phyloP scores from a whole-genome alignment of 768 basidiomycete species.

The Pisolithus albus region DNA sequence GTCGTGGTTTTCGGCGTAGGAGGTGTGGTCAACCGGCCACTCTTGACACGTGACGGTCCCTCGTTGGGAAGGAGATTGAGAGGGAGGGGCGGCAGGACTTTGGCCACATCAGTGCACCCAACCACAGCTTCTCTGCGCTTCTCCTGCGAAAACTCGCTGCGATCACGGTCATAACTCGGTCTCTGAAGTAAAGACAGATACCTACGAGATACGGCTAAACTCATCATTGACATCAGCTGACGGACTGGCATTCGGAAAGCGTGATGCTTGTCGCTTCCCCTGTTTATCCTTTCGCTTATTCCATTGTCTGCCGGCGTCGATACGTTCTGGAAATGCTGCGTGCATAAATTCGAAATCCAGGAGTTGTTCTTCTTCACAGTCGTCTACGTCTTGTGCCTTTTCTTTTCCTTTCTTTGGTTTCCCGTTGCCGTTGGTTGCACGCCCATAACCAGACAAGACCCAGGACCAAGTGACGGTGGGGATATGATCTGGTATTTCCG shows the following conservation, averaged over 20 bases:
- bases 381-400: slow-evolving; percentile 5
- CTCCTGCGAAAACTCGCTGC: slow-evolving; percentile 35
- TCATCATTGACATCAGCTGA: slow-evolving; percentile 22
- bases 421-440: slow-evolving; percentile 12
- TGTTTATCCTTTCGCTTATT: slow-evolving; percentile 9
- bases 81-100: slow-evolving; percentile 21
- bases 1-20: slow-evolving; percentile 9
- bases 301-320: slow-evolving; percentile 35
- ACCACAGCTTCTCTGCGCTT: not conserved
- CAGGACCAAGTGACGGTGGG: slow-evolving; percentile 62
- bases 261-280: not conserved
- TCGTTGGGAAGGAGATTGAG: slow-evolving; percentile 9
- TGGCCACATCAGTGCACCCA: slow-evolving; percentile 5
- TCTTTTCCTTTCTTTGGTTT: slow-evolving; percentile 8
- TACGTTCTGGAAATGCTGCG: slow-evolving; percentile 42
- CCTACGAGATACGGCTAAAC: slow-evolving; percentile 45
- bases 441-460: slow-evolving; percentile 39
- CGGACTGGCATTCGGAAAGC: not conserved
- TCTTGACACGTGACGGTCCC: not conserved
- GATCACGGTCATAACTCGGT: slow-evolving; percentile 9
- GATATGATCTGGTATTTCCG: slow-evolving; percentile 57
- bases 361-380: not conserved
- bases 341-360: slow-evolving; percentile 38
- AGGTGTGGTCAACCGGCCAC: not conserved
- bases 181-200: slow-evolving; percentile 3